Percentiles rank a stretch among this genome's conserved stretches.
phyloP scores from a whole-genome alignment of 768 basidiomycete species.

The Candolleomyces aberdarensis region DNA sequence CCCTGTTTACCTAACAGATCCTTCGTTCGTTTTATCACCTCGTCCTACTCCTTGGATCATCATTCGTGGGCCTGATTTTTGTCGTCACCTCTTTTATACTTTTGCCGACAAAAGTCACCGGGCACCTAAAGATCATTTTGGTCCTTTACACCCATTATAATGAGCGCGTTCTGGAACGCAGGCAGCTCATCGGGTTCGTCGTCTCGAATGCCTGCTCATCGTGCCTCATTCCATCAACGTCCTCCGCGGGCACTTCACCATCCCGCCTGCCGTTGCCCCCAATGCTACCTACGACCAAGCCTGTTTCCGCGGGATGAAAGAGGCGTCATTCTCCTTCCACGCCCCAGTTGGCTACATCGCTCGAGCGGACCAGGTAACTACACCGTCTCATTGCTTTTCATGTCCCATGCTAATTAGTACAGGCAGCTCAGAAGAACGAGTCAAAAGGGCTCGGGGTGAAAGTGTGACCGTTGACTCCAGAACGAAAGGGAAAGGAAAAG shows the following conservation, averaged over 20 bases:
- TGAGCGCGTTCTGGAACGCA: slow-evolving; percentile 5
- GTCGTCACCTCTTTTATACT: neutral
- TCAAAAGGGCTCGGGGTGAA: neutral
- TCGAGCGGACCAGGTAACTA: too few species aligned
- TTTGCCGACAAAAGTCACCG: slow-evolving; percentile 9
- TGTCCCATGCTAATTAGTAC: too few species aligned
- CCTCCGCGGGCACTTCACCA: neutral
- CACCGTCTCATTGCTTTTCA: too few species aligned
- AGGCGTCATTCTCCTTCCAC: slow-evolving; percentile 4
- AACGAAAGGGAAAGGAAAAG: slow-evolving; percentile 6
- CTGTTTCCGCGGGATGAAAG: slow-evolving; percentile 5
- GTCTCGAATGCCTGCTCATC: slow-evolving; percentile 5
- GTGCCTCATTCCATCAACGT: neutral
- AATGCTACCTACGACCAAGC: slow-evolving; percentile 1
- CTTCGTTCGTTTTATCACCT: neutral
- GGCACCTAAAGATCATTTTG: neutral
- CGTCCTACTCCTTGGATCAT: neutral
- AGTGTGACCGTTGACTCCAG: neutral
- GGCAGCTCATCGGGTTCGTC: slow-evolving; percentile 4
- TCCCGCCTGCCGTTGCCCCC: slow-evolving; percentile 3
- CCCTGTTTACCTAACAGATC: neutral
- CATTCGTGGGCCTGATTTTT: neutral
- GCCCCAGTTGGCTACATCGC: slow-evolving; percentile 1
- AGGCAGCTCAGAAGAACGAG: neutral
- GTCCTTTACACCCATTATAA: slow-evolving; percentile 10